Percentiles rank a stretch among this genome's conserved stretches.
Evolutionary conservation across 352 stramenopile species (phyloP).

Genomic region (Thalassiosira exigua): DNA sequence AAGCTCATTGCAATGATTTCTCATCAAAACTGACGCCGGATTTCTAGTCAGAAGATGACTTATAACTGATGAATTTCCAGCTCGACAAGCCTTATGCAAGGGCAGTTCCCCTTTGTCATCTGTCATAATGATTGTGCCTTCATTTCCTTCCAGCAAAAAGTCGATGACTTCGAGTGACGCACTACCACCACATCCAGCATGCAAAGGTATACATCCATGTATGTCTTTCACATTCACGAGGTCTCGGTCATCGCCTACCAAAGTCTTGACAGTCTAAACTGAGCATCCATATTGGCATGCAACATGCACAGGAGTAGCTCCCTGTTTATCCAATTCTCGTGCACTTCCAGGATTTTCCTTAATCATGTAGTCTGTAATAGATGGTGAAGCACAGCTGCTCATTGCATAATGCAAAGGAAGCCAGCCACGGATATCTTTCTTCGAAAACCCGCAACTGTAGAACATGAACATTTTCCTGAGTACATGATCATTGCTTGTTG

Average conservation of each 20-base stretch:
- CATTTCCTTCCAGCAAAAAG: background rate
- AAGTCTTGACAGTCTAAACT: conserved; percentile 1
- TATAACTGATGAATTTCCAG: background rate
- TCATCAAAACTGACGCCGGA: background rate
- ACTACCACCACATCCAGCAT: conserved; percentile 2
- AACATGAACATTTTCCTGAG: background rate
- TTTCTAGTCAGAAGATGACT: conserved; percentile 1
- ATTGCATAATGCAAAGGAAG: conserved; percentile 30
- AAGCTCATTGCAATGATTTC: conserved; percentile 6
- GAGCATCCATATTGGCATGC: conserved; percentile 12
- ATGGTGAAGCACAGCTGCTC: background rate
- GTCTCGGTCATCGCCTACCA: conserved; percentile 1
- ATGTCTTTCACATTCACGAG: conserved; percentile 11
- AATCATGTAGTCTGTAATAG: conserved; percentile 9
- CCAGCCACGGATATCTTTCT: conserved; percentile 16
- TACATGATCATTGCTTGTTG: background rate
- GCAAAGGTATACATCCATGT: conserved; percentile 28
- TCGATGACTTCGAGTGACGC: background rate
- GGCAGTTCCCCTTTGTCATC: background rate
- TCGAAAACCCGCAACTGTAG: background rate
- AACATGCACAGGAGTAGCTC: conserved; percentile 22
- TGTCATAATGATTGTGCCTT: background rate
- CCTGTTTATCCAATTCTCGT: background rate
- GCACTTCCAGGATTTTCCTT: conserved; percentile 3
- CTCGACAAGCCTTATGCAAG: background rate